Conservation (phyloP, 1,284 basidiomycete genomes). For the Chiua sp. region DNA sequence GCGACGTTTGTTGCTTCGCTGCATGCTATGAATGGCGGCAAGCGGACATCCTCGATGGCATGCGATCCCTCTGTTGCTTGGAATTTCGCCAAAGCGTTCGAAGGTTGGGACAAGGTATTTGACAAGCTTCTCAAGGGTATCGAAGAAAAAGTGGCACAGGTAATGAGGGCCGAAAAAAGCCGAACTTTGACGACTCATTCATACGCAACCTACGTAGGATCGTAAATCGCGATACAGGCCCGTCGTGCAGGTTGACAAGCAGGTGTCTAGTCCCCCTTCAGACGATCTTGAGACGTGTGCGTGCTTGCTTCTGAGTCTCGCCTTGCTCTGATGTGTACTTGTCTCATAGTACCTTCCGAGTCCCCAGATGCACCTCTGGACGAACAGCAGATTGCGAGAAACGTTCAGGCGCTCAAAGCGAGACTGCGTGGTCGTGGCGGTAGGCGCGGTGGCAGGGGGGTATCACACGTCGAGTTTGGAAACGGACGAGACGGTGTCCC, state of each 20-base stretch:
- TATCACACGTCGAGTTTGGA: constrained; percentile 54
- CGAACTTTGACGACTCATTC: no score
- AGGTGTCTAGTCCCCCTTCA: constrained; percentile 54
- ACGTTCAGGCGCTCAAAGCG: constrained; percentile 90
- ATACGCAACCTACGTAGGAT: constrained; percentile 54
- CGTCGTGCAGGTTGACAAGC: constrained; percentile 43
- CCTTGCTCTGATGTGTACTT: background rate
- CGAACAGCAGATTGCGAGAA: constrained; percentile 90
- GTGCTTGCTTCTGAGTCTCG: constrained; percentile 5
- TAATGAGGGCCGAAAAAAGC: constrained; percentile 33
- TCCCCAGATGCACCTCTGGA: constrained; percentile 66
- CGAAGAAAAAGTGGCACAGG: constrained; percentile 78
- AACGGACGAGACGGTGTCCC: constrained; percentile 66
- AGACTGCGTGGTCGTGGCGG: constrained; percentile 75
- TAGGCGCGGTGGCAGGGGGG: constrained; percentile 57
- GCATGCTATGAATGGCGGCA: constrained; percentile 59
- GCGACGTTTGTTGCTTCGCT: constrained; percentile 83
- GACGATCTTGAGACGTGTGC: constrained; percentile 64
- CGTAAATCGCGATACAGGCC: constrained; percentile 66
- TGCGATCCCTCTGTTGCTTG: constrained; percentile 51
- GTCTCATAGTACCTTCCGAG: constrained; percentile 59
- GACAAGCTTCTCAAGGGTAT: constrained; percentile 77
- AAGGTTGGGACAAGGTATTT: constrained; percentile 85
- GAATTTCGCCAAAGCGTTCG: constrained; percentile 75
- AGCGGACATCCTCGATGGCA: constrained; percentile 39